A percentile compares a stretch with the other conserved stretches of the same genome.
These are phyloP conservation scores for Kodamaea arcana DNA, from an alignment of 1,139 yeast species.

Conservation along the genomic window DNA sequence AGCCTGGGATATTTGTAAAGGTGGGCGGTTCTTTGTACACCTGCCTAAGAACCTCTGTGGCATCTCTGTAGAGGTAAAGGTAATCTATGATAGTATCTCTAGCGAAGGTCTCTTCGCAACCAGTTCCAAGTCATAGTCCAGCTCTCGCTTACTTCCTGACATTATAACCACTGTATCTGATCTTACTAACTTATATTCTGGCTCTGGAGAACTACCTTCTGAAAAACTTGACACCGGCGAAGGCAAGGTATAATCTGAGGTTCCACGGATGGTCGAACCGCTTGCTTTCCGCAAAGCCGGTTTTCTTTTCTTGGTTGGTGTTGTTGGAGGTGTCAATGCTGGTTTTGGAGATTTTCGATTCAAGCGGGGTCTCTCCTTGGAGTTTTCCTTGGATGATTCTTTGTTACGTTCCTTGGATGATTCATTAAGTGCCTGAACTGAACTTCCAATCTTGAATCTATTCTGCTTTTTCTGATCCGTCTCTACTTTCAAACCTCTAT, in stretches of 20 bases:
- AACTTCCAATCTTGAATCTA: background rate
- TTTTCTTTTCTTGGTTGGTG: conserved; percentile 24
- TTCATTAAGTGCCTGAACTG: background rate
- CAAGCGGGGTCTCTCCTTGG: background rate
- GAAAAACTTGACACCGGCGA: conserved; percentile 19
- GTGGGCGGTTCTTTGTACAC: no score
- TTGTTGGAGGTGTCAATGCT: conserved; percentile 27
- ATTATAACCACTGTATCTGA: no score
- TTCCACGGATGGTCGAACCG: conserved; percentile 8
- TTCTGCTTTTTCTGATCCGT: background rate
- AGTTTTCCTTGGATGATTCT: background rate
- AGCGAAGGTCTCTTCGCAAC: no score
- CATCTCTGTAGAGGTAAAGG: no score
- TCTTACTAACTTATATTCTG: background rate
- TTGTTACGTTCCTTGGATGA: background rate
- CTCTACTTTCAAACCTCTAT: background rate
- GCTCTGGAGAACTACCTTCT: conserved; percentile 7
- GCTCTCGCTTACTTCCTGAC: background rate
- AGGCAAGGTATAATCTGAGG: conserved; percentile 13
- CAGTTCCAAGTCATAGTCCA: background rate
- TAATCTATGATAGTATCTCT: no score
- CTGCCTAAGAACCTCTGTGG: no score
- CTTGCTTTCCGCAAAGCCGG: conserved; percentile 10
- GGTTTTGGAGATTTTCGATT: background rate
- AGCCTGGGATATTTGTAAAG: no score